Evolutionary conservation across 805 yeast genomes (phyloP).

Genomic region (Monosporozyma servazzii): DNA sequence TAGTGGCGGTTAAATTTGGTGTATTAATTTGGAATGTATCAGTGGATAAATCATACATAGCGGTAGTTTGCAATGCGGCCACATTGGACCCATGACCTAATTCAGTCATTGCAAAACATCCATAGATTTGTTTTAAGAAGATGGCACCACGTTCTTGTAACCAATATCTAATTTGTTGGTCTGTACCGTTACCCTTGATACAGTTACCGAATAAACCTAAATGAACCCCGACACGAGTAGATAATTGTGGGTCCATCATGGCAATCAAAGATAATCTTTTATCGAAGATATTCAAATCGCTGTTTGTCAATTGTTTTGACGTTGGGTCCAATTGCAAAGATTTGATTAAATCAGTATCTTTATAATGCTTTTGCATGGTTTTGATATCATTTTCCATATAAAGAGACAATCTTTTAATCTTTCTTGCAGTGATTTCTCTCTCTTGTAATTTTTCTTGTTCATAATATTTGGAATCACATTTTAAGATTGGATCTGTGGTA

Average conservation of each 20-base stretch:
- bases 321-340: constrained; percentile 16
- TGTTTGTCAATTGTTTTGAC: constrained; percentile 13
- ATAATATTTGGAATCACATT: constrained; percentile 45
- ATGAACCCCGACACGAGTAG: constrained; percentile 82
- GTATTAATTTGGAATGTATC: constrained; percentile 73
- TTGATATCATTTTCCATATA: constrained; percentile 44
- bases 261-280: constrained; percentile 51
- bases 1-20: constrained; percentile 86
- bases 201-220: constrained; percentile 77
- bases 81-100: constrained; percentile 91
- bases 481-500: constrained; percentile 58
- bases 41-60: constrained; percentile 56
- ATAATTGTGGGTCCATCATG: constrained; percentile 67
- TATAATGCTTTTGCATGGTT: constrained; percentile 16
- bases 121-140: constrained; percentile 54
- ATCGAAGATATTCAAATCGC: constrained; percentile 36
- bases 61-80: constrained; percentile 88
- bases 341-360: constrained; percentile 19
- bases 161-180: constrained; percentile 80
- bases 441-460: constrained; percentile 48
- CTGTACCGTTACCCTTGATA: constrained; percentile 79
- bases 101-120: constrained; percentile 92
- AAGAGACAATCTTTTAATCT: constrained; percentile 50
- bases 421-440: constrained; percentile 50
- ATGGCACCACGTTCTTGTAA: constrained; percentile 57